Percentiles rank a stretch among this genome's conserved stretches.
Conservation (phyloP, 495 filamentous ascomycete genomes). For the Penicillium turbatum region DNA sequence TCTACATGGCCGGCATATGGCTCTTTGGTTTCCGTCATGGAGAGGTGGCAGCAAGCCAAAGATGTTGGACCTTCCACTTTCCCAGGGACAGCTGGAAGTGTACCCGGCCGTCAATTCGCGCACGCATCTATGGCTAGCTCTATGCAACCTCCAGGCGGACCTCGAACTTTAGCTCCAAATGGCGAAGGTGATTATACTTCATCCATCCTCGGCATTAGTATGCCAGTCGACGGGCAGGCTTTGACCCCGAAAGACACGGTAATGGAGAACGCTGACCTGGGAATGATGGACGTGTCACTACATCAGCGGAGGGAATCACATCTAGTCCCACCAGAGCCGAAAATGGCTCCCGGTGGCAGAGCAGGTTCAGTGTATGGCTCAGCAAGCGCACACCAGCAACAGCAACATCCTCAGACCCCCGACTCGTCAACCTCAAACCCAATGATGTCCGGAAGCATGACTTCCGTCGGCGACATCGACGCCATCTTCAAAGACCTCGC, state of each 20-base stretch:
- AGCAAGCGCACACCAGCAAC: slow-evolving; percentile 22
- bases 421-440: slow-evolving; percentile 28
- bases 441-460: slow-evolving; percentile 16
- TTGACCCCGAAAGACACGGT: slow-evolving; percentile 36
- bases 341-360: slow-evolving; percentile 26
- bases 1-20: slow-evolving; percentile 39
- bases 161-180: neutral
- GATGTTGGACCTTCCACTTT: slow-evolving; percentile 14
- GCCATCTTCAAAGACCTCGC: slow-evolving; percentile 60
- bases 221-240: slow-evolving; percentile 36
- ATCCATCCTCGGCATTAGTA: slow-evolving; percentile 37
- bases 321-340: slow-evolving; percentile 12
- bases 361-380: slow-evolving; percentile 26
- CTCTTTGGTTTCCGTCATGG: slow-evolving; percentile 31
- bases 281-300: slow-evolving; percentile 23
- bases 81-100: slow-evolving; percentile 2
- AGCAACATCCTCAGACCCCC: slow-evolving; percentile 30
- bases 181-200: slow-evolving; percentile 24
- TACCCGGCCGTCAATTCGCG: slow-evolving; percentile 2
- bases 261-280: slow-evolving; percentile 32
- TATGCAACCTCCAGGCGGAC: slow-evolving; percentile 3
- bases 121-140: neutral
- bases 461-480: slow-evolving; percentile 43
- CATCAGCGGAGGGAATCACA: slow-evolving; percentile 20
- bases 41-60: slow-evolving; percentile 30